A percentile compares a stretch with the other conserved stretches of the same genome.
Evolutionary conservation across 345 rosid genomes (phyloP).

Genomic region (Camelina laxa): DNA sequence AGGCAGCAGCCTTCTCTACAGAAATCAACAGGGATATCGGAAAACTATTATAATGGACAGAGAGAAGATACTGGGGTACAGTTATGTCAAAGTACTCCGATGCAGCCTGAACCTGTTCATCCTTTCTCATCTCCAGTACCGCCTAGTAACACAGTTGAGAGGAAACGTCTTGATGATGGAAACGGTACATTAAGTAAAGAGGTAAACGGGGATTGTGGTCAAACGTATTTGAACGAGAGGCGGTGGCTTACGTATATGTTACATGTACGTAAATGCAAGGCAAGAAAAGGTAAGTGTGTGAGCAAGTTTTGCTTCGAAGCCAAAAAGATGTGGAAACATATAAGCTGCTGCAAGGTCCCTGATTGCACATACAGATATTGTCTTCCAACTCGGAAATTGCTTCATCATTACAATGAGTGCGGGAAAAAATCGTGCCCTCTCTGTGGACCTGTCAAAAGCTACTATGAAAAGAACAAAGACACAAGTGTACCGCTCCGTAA

Average conservation of each 20-base stretch:
- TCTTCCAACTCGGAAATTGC: slow-evolving; percentile 56
- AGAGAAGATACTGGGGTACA: slow-evolving; percentile 43
- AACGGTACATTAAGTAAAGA: slow-evolving; percentile 7
- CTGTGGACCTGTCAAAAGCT: slow-evolving; percentile 67
- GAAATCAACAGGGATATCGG: slow-evolving; percentile 48
- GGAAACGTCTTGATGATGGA: slow-evolving; percentile 27
- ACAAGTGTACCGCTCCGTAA: slow-evolving; percentile 40
- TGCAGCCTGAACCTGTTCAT: slow-evolving; percentile 61
- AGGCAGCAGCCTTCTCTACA: slow-evolving; percentile 57
- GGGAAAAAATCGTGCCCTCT: slow-evolving; percentile 61
- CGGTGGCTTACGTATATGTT: slow-evolving; percentile 70
- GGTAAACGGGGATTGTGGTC: slow-evolving; percentile 27
- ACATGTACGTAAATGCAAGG: slow-evolving; percentile 75
- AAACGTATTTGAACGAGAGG: background rate
- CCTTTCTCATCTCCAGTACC: slow-evolving; percentile 59
- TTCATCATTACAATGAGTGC: slow-evolving; percentile 66
- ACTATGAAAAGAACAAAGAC: slow-evolving; percentile 45
- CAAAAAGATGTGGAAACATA: slow-evolving; percentile 64
- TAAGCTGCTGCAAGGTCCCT: slow-evolving; percentile 54
- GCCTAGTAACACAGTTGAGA: slow-evolving; percentile 46
- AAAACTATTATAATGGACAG: slow-evolving; percentile 51
- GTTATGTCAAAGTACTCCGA: slow-evolving; percentile 58
- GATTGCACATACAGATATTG: slow-evolving; percentile 70
- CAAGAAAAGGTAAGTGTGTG: slow-evolving; percentile 73
- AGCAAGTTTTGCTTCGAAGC: slow-evolving; percentile 52